These are phyloP conservation scores for Aspergillus ochraceus DNA, from an alignment of 2,329 filamentous ascomycete genomes.

Conservation along the genomic window DNA sequence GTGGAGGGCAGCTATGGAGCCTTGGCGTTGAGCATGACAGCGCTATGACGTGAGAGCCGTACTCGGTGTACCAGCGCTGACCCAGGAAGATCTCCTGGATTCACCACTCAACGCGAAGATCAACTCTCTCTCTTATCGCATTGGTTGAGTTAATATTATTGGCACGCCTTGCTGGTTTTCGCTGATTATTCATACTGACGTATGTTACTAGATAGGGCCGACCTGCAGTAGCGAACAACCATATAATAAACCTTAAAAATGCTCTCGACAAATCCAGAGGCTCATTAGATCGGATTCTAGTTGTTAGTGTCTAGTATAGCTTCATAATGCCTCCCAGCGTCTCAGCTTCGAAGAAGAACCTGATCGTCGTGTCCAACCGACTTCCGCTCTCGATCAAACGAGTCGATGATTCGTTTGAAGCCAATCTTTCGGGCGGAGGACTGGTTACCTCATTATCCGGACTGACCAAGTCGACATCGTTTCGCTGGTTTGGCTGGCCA, in stretches of 20 bases:
- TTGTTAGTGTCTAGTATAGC: background rate
- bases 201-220: background rate
- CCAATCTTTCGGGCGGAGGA: slow-evolving; percentile 87
- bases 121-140: background rate
- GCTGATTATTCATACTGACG: background rate
- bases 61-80: background rate
- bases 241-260: background rate
- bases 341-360: slow-evolving; percentile 23
- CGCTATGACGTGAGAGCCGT: background rate
- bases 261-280: background rate
- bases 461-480: slow-evolving; percentile 81
- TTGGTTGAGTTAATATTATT: background rate
- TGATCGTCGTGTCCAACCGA: slow-evolving; percentile 81
- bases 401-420: slow-evolving; percentile 75
- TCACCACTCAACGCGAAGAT: background rate
- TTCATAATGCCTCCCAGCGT: background rate
- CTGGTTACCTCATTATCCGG: slow-evolving; percentile 88
- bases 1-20: background rate
- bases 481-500: slow-evolving; percentile 97
- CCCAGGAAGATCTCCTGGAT: background rate
- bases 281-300: background rate
- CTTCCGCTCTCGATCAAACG: slow-evolving; percentile 90
- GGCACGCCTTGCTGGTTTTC: background rate
- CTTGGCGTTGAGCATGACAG: background rate
- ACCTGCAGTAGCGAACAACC: background rate